phyloP scores from a whole-genome alignment of 179 eudicot species.

The Spergularia azorica region DNA sequence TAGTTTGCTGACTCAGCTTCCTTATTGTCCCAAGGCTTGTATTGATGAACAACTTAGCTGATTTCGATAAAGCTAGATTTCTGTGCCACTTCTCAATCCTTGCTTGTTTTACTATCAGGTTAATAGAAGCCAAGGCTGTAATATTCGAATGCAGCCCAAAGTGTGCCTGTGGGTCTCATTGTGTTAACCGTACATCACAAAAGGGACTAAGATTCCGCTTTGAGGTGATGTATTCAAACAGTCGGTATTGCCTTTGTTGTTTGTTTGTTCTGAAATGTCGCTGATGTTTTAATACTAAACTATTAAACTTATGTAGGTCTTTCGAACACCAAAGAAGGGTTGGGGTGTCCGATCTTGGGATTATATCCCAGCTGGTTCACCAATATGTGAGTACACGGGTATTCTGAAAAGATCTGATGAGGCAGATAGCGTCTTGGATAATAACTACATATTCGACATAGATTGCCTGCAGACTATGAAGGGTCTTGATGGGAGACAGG shows the following conservation, averaged over 20 bases:
- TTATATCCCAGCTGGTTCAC: conserved; percentile 79
- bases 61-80: neutral
- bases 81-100: neutral
- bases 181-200: conserved; percentile 80
- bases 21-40: too few species aligned
- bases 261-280: too few species aligned
- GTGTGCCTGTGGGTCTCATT: conserved; percentile 76
- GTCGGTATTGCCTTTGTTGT: neutral
- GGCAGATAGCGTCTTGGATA: conserved; percentile 50
- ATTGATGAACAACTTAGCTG: neutral
- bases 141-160: conserved; percentile 93
- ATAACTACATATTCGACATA: conserved; percentile 71
- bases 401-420: conserved; percentile 63
- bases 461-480: conserved; percentile 95
- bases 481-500: conserved; percentile 95
- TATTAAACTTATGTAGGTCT: conserved; percentile 48
- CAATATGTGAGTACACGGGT: conserved; percentile 79
- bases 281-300: neutral
- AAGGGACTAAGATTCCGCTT: conserved; percentile 62
- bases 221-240: conserved; percentile 50
- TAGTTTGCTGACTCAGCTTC: too few species aligned
- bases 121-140: conserved; percentile 80
- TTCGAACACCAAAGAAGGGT: conserved; percentile 81
- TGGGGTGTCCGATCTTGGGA: conserved; percentile 99
- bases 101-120: conserved; percentile 41